Conservation (phyloP, 164 flowering plant species). For the Chimonanthus praecox region DNA sequence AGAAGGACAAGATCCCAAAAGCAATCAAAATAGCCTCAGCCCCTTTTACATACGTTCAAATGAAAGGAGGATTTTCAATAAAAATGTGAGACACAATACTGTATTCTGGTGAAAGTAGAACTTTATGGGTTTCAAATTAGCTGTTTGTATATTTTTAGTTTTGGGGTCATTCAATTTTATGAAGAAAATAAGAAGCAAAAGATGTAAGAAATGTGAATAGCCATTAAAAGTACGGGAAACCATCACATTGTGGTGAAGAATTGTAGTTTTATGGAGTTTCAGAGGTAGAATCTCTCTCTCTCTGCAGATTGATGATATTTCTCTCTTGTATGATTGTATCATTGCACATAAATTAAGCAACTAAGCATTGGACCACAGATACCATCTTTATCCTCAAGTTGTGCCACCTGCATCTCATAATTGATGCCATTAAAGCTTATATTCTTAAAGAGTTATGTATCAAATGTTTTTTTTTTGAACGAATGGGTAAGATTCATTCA, state of each 20-base stretch:
- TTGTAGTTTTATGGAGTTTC: constrained; percentile 21
- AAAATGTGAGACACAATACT: constrained; percentile 1
- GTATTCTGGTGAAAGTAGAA: constrained; percentile 6
- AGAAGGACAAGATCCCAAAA: background rate
- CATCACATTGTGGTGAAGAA: constrained; percentile 22
- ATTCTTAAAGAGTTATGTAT: background rate
- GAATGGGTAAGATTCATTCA: too few relatives aligned
- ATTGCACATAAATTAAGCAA: background rate
- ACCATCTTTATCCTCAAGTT: background rate
- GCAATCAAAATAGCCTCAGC: background rate
- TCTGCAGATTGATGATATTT: background rate
- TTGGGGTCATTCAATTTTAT: constrained; percentile 3
- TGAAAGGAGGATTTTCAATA: constrained; percentile 6
- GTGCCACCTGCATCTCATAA: too few relatives aligned
- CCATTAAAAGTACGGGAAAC: background rate
- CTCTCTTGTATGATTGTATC: background rate
- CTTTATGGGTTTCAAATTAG: background rate
- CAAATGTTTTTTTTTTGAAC: too few relatives aligned
- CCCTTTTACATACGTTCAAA: background rate
- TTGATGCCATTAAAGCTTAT: background rate
- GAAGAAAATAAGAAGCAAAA: constrained; percentile 15
- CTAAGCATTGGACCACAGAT: background rate
- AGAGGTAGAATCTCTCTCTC: constrained; percentile 8
- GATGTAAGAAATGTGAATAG: constrained; percentile 26
- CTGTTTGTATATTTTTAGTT: background rate